A percentile compares a stretch with the other conserved stretches of the same genome.
These are phyloP conservation scores for Suillus alpinus DNA, from an alignment of 768 basidiomycete genomes.

Conservation along the genomic window DNA sequence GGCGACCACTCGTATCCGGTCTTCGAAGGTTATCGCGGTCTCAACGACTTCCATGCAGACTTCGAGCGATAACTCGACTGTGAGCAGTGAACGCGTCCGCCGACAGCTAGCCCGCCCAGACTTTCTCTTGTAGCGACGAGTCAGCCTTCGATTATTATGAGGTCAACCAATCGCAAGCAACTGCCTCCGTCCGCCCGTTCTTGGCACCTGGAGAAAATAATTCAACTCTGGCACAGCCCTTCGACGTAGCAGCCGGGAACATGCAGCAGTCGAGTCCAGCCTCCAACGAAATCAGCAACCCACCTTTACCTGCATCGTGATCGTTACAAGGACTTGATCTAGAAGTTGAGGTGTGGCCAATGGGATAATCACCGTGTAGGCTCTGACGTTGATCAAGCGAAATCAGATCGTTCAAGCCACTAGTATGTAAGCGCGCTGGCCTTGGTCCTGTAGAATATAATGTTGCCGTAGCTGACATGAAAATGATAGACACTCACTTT, in stretches of 20 bases:
- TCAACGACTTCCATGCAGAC: background rate
- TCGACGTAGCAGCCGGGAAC: background rate
- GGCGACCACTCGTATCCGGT: background rate
- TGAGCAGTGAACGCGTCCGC: background rate
- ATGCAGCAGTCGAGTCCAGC: background rate
- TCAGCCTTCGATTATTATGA: background rate
- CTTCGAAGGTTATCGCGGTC: background rate
- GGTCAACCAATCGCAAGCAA: background rate
- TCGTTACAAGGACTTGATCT: no score
- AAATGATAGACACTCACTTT: no score
- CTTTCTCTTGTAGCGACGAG: background rate
- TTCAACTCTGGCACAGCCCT: background rate
- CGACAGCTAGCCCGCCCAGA: background rate
- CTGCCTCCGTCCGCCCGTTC: background rate
- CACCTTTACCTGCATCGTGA: background rate
- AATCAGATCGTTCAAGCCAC: no score
- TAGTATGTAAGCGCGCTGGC: no score
- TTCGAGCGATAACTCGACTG: background rate
- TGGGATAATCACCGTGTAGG: no score
- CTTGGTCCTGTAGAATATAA: slow-evolving; percentile 25
- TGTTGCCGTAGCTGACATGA: no score
- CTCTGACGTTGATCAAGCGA: no score
- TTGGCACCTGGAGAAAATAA: background rate
- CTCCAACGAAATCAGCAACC: background rate
- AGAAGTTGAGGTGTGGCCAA: no score